Percentiles rank a stretch among this genome's conserved stretches.
phyloP scores from a whole-genome alignment of 306 rosid genomes.

The Clitoria ternatea region DNA sequence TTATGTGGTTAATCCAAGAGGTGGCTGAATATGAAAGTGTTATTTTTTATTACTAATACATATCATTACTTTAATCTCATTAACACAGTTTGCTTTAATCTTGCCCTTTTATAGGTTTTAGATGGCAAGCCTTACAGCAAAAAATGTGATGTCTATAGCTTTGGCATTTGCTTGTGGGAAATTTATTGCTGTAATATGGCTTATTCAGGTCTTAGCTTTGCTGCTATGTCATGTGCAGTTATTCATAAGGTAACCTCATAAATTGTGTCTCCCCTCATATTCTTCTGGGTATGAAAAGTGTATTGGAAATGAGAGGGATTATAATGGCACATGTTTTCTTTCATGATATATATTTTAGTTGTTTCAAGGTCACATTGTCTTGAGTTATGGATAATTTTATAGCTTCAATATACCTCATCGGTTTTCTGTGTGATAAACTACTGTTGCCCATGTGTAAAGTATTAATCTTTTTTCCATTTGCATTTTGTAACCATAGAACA shows the following conservation, averaged over 20 bases:
- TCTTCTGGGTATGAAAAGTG: background rate
- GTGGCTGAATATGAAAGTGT: background rate
- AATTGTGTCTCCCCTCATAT: background rate
- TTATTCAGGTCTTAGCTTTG: conserved; percentile 58
- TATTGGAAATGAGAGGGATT: background rate
- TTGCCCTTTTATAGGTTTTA: conserved; percentile 49
- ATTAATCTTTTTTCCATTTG: background rate
- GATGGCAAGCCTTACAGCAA: conserved; percentile 80
- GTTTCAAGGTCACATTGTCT: background rate
- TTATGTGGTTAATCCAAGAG: background rate
- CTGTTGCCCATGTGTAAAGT: background rate
- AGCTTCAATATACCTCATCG: background rate
- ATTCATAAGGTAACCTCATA: conserved; percentile 46
- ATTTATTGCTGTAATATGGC: conserved; percentile 78
- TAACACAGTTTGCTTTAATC: background rate
- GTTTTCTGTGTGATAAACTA: background rate
- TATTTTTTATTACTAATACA: background rate
- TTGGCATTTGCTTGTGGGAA: conserved; percentile 90
- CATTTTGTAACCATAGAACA: background rate
- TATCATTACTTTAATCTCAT: background rate
- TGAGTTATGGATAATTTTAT: background rate
- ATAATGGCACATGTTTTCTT: background rate
- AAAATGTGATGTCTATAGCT: conserved; percentile 79
- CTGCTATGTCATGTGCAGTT: conserved; percentile 52
- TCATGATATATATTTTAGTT: background rate